Base-by-base conservation (phyloP, 2,329 filamentous ascomycete species). In the Pyricularia pennisetigena region DNA sequence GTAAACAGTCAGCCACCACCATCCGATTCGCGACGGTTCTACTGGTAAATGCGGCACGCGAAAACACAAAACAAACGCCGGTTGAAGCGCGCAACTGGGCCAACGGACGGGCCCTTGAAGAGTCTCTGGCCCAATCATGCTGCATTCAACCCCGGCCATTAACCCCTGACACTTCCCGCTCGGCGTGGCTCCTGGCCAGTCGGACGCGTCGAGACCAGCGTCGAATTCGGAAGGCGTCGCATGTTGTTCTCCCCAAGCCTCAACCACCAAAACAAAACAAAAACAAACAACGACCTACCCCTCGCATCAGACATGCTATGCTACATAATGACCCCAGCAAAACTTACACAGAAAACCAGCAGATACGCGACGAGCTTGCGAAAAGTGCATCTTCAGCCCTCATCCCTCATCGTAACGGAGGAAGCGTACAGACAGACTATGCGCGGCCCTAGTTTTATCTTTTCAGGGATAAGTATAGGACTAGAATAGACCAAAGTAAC, bases 151-250 rank as follows among this genome's bases (percentile, higher is more conserved):
- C 65, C 65, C 30, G 49, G 54, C 41, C 12, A 54, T 12, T 16
- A 30, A 14, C 66, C 66, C 66, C 66, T 67, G 66, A 29, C 66
- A 67, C 30, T 61, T 63, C 29, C 54, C 49, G 57, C 54, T n/a
- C 28, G 16, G n/a, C 28, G 32, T 23, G 23, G 28, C 29, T 66
- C n/a, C 66, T 28, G 32, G 61, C 68, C 68, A 69, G 68, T 69
- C 68, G 68, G 68, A 69, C 68, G 68, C 68, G 68, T 69, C 68
- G 32, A 65, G 16, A 67, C 68, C 28, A 35, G 65, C 24, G 59
- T 54, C 64, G 63, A 65, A 30, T 49, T 29, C 30, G 54, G 26
- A 64, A 59, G 28, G 64, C 41, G 30, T 69, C 57, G 12, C n/a
- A 35, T 30, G 35, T 57, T 35, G 41, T 35, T 41, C 32, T n/a